phyloP scores from a whole-genome alignment of 2,329 filamentous ascomycete genomes.

The Fusarium torreyae region DNA sequence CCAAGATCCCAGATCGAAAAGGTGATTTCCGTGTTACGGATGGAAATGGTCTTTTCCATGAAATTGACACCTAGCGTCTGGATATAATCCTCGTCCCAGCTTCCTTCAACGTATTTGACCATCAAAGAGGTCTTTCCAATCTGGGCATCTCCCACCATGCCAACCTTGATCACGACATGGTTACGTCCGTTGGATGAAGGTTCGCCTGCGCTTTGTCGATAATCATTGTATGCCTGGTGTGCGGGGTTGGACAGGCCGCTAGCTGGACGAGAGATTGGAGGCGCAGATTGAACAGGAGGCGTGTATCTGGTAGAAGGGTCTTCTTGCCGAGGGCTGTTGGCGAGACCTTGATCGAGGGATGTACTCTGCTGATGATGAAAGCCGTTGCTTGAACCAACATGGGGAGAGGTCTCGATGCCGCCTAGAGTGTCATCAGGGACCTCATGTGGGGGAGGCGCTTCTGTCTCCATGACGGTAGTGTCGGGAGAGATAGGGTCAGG shows the following conservation, averaged over 20 bases:
- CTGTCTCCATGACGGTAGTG: slow-evolving; percentile 65
- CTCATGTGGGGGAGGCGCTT: slow-evolving; percentile 53
- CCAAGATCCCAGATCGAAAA: slow-evolving; percentile 99
- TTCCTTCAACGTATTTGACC: slow-evolving; percentile 99
- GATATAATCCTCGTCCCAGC: slow-evolving; percentile 99
- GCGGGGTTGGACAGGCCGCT: slow-evolving; percentile 67
- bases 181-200: slow-evolving; percentile 67
- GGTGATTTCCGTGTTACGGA: slow-evolving; percentile 99
- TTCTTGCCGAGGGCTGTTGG: slow-evolving; percentile 58
- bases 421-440: slow-evolving; percentile 65
- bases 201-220: slow-evolving; percentile 59
- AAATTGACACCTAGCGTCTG: slow-evolving; percentile 99
- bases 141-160: slow-evolving; percentile 99
- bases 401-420: slow-evolving; percentile 64
- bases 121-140: slow-evolving; percentile 99
- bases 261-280: slow-evolving; percentile 68
- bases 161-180: slow-evolving; percentile 97
- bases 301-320: slow-evolving; percentile 63
- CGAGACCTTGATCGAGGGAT: slow-evolving; percentile 65
- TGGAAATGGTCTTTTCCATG: slow-evolving; percentile 99
- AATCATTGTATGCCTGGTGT: slow-evolving; percentile 61
- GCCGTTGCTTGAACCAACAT: slow-evolving; percentile 57
- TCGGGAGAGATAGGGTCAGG: slow-evolving; percentile 39
- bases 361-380: slow-evolving; percentile 63
- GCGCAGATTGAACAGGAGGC: slow-evolving; percentile 61